Evolutionary conservation across 352 stramenopile species (phyloP).

Genomic region (Pythium brachiatum): DNA sequence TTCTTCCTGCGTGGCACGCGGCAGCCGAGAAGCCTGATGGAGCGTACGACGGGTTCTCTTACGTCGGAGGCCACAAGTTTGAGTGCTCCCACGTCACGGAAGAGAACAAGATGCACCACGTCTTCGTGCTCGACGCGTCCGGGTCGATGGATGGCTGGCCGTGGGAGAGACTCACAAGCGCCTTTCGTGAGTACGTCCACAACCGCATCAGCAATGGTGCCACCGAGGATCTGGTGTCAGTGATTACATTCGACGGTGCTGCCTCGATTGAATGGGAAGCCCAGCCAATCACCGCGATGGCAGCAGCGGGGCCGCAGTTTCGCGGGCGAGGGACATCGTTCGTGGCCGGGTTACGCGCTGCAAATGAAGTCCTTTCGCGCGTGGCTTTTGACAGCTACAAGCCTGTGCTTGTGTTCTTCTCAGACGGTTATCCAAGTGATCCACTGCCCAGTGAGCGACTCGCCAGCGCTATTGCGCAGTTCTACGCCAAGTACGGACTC

Average conservation of each 20-base stretch:
- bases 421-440: conserved; percentile 60
- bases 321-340: conserved; percentile 54
- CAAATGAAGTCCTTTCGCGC: conserved; percentile 71
- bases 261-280: conserved; percentile 51
- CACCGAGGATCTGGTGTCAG: conserved; percentile 61
- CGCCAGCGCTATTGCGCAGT: conserved; percentile 46
- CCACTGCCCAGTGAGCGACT: conserved; percentile 42
- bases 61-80: conserved; percentile 70
- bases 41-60: conserved; percentile 45
- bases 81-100: conserved; percentile 58
- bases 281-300: conserved; percentile 45
- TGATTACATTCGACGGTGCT: conserved; percentile 61
- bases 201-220: conserved; percentile 59
- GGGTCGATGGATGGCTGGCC: conserved; percentile 66
- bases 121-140: conserved; percentile 81
- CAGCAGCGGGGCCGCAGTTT: conserved; percentile 28
- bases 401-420: conserved; percentile 78
- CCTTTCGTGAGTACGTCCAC: conserved; percentile 60
- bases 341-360: conserved; percentile 42
- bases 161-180: conserved; percentile 56
- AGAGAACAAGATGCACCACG: conserved; percentile 60
- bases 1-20: conserved; percentile 67
- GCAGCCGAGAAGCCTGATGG: conserved; percentile 24
- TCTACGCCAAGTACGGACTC: conserved; percentile 60
- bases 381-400: conserved; percentile 57